Evolutionary conservation across 129 eudicot species (phyloP).

Genomic region (Chrysanthemum lavandulifolium): DNA sequence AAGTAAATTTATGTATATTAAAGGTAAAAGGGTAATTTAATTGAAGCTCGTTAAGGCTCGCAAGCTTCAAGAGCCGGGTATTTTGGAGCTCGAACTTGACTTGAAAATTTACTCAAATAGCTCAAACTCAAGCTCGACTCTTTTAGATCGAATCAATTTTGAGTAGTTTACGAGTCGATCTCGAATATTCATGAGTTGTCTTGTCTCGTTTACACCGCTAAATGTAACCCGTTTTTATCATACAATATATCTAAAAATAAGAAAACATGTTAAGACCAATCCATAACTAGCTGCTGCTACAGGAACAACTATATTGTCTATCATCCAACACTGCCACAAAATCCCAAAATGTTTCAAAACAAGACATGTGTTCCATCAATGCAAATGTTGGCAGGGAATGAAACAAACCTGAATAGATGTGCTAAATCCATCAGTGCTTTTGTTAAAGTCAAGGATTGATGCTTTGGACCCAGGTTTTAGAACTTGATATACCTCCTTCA

Average conservation of each 20-base stretch:
- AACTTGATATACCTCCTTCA: slow-evolving; percentile 70
- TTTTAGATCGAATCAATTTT: no score
- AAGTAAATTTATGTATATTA: no score
- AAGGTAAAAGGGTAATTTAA: no score
- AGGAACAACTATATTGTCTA: slow-evolving; percentile 85
- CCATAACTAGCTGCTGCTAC: slow-evolving; percentile 75
- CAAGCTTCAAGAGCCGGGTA: no score
- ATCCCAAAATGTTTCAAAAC: background rate
- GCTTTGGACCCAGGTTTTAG: slow-evolving; percentile 73
- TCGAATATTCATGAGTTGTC: no score
- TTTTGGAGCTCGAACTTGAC: no score
- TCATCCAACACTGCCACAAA: slow-evolving; percentile 70
- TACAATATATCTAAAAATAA: background rate
- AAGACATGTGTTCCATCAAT: background rate
- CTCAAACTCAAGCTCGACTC: no score
- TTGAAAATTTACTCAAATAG: no score
- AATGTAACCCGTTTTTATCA: background rate
- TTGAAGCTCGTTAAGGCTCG: no score
- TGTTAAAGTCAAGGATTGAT: slow-evolving; percentile 90
- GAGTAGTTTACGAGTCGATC: no score
- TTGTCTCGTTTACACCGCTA: no score
- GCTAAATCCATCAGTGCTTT: slow-evolving; percentile 50
- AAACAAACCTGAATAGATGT: slow-evolving; percentile 61
- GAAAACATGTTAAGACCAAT: slow-evolving; percentile 64
- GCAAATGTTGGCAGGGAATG: background rate